phyloP scores from a whole-genome alignment of 2,329 filamentous ascomycete species.

The Gaeumannomyces tritici region DNA sequence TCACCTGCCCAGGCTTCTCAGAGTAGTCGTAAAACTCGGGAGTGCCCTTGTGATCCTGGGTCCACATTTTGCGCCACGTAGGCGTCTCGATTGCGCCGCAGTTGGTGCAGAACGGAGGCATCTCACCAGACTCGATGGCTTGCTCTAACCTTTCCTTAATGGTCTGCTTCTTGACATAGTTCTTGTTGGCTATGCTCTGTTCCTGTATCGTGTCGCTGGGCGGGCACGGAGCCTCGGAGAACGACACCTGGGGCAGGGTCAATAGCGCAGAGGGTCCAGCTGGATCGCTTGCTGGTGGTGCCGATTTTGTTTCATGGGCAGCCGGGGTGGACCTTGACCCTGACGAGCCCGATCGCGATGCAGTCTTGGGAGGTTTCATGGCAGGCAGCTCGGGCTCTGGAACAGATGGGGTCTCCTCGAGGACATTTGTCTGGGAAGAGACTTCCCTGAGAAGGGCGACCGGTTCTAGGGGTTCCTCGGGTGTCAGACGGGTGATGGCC shows the following conservation, averaged over 20 bases:
- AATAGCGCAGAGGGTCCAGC: slow-evolving; percentile 18
- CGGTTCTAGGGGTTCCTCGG: neutral
- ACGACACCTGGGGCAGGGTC: slow-evolving; percentile 16
- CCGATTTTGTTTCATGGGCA: slow-evolving; percentile 6
- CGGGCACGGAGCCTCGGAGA: slow-evolving; percentile 30
- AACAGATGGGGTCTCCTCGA: neutral
- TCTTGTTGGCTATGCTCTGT: slow-evolving; percentile 37
- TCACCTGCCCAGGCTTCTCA: slow-evolving; percentile 62
- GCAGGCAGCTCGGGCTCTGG: slow-evolving; percentile 4
- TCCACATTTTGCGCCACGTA: slow-evolving; percentile 90
- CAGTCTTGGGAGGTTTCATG: slow-evolving; percentile 2
- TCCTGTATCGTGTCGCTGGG: slow-evolving; percentile 27
- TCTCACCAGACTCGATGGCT: slow-evolving; percentile 67
- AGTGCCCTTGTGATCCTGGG: slow-evolving; percentile 61
- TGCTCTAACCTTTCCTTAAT: slow-evolving; percentile 50
- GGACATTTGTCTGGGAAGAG: neutral
- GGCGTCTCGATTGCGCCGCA: slow-evolving; percentile 94
- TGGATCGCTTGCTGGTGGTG: slow-evolving; percentile 38
- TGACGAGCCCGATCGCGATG: slow-evolving; percentile 8
- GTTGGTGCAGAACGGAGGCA: slow-evolving; percentile 83
- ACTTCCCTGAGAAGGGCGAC: neutral
- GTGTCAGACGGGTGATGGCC: neutral
- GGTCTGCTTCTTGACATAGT: slow-evolving; percentile 52
- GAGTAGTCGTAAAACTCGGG: slow-evolving; percentile 64
- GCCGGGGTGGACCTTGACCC: slow-evolving; percentile 8